Evolutionary conservation across 352 stramenopile genomes (phyloP), one percentile per base, ranked within the genome.

Genomic region (Pythium graminicola): DNA sequence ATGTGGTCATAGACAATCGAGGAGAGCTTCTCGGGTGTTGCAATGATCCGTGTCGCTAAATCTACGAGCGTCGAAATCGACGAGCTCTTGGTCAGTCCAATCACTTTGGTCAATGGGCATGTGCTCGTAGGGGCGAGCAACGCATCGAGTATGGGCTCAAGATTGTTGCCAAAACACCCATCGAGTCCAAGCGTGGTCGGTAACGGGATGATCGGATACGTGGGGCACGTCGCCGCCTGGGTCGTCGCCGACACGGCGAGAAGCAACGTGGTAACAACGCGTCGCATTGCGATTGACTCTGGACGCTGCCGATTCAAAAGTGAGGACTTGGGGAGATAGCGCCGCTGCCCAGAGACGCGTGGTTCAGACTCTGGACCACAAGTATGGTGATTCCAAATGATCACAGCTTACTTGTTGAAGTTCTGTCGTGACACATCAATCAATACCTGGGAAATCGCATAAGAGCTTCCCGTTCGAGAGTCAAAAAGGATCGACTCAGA

Each of bases 101-200:
- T 45, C n/a, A 84, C 29, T 32, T 76, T 49, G 22, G 66, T 46
- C 20, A 72, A 24, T n/a, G 62, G 64, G 52, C 72, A 83, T 33
- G 65, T 65, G 35, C 51, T 63, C 32, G 63, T 65, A 28, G 71
- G 44, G 11, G 60, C 68, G 23, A 63, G 62, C 4, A 68, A 55
- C 29, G 62, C 44, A 22, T 62, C 39, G 16, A 76, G 45, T 20
- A 83, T 42, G 2, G 42, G 64, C 31, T 55, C 52, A 23, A 70
- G 31, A 38, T 83, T 80, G 59, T 80, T 83, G 23, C 70, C 68
- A 8, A 80, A 48, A 44, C 72, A 83, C 48, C 54, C 70, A 51
- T 80, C 74, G 47, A 82, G 42, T 2, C 69, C 72, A 46, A 70
- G 76, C 36, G 49, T 61, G 0, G 61, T 54, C 3, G 72, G 69